phyloP scores from a whole-genome alignment of 2,329 filamentous ascomycete species.

The Colletotrichum sansevieriae region DNA sequence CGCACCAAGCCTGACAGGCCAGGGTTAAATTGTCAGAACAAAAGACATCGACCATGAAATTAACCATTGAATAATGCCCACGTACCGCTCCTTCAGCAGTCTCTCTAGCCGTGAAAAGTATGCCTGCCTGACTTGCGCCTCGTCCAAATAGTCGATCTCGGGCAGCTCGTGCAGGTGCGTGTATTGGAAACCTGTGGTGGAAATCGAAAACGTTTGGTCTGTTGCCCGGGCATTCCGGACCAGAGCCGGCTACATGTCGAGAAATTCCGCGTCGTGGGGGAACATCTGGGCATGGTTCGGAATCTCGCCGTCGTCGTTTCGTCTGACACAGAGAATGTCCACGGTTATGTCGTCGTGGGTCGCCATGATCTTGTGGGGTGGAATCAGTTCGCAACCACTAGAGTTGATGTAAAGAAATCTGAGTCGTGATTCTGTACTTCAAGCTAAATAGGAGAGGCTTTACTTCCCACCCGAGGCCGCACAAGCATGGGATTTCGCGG shows the following conservation, averaged over 20 bases:
- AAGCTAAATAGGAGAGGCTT: too few relatives aligned
- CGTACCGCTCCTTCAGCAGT: slow-evolving; percentile 8
- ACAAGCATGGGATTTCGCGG: too few relatives aligned
- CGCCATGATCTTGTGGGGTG: background rate
- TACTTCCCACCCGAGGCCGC: too few relatives aligned
- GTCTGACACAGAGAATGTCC: background rate
- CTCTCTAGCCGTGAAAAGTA: slow-evolving; percentile 19
- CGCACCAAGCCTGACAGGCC: background rate
- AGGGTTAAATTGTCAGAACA: background rate
- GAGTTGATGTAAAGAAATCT: too few relatives aligned
- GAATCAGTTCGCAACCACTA: too few relatives aligned
- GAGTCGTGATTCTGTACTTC: too few relatives aligned
- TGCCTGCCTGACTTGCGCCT: background rate
- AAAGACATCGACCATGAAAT: accelerated
- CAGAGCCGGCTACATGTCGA: slow-evolving; percentile 15
- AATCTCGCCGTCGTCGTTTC: slow-evolving; percentile 13
- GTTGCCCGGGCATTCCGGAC: slow-evolving; percentile 12
- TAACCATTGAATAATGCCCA: too few relatives aligned
- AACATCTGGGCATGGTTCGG: slow-evolving; percentile 33
- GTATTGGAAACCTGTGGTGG: slow-evolving; percentile 6
- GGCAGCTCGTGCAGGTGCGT: slow-evolving; percentile 1
- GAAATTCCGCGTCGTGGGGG: slow-evolving; percentile 22
- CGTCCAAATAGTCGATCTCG: slow-evolving; percentile 17
- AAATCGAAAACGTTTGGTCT: slow-evolving; percentile 7
- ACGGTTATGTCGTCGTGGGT: background rate